Evolutionary conservation across 2,329 filamentous ascomycete species (phyloP).

Genomic region (Pseudogymnoascus sp.): DNA sequence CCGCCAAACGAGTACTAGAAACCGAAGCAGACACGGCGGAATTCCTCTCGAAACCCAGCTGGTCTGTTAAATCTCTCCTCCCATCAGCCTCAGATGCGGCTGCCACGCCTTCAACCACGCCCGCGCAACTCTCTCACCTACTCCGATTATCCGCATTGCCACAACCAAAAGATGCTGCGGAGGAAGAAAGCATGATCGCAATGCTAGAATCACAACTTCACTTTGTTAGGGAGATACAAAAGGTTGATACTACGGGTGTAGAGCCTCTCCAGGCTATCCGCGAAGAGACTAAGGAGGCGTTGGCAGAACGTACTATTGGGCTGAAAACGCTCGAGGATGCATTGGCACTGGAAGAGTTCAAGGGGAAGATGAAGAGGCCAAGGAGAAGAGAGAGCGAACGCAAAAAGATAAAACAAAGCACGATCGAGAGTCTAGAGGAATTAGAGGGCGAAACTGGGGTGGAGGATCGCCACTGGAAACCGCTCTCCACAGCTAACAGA

Average conservation of each 20-base stretch:
- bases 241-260: constrained; percentile 66
- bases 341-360: constrained; percentile 53
- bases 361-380: constrained; percentile 41
- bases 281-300: constrained; percentile 62
- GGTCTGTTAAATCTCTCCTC: constrained; percentile 76
- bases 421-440: constrained; percentile 14
- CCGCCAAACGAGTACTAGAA: constrained; percentile 6
- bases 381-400: constrained; percentile 19
- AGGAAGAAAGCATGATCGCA: constrained; percentile 64
- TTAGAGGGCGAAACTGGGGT: constrained; percentile 10
- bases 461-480: constrained; percentile 25
- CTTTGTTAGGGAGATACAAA: constrained; percentile 83
- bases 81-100: constrained; percentile 33
- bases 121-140: constrained; percentile 50
- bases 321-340: constrained; percentile 51
- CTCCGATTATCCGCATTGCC: constrained; percentile 86
- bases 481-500: constrained; percentile 27
- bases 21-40: constrained; percentile 23
- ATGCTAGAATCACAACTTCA: constrained; percentile 77
- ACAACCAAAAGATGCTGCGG: constrained; percentile 52
- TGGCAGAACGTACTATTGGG: constrained; percentile 52
- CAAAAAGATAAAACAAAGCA: background rate
- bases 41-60: constrained; percentile 67
- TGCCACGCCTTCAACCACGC: constrained; percentile 20
- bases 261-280: constrained; percentile 71